Evolutionary conservation across 306 rosid genomes (phyloP).

Genomic region (Ochetophila trinervis): DNA sequence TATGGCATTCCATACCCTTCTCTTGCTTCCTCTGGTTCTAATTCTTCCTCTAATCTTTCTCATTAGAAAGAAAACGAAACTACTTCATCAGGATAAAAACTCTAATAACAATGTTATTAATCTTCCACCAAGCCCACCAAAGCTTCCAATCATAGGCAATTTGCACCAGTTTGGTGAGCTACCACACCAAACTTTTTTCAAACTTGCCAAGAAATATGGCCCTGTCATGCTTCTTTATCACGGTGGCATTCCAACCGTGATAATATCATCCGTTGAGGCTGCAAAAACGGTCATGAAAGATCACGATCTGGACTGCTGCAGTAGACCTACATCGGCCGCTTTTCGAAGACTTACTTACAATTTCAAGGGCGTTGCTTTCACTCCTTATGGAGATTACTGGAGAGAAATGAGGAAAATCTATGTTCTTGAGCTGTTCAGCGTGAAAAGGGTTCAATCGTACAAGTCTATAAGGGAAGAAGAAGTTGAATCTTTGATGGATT

Average conservation of each 20-base stretch:
- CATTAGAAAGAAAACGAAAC: background rate
- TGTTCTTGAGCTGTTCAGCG: conserved; percentile 35
- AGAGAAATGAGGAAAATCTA: conserved; percentile 41
- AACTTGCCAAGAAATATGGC: conserved; percentile 41
- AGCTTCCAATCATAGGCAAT: conserved; percentile 53
- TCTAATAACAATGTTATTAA: background rate
- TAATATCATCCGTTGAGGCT: conserved; percentile 19
- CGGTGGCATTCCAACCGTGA: conserved; percentile 18
- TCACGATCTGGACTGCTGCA: conserved; percentile 38
- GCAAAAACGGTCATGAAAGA: conserved; percentile 16
- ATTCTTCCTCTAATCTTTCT: background rate
- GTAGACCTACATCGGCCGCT: conserved; percentile 31
- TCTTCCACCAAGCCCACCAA: conserved; percentile 44
- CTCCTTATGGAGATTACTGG: conserved; percentile 47
- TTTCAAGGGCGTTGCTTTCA: conserved; percentile 34
- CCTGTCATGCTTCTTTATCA: conserved; percentile 47
- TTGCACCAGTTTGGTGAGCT: conserved; percentile 39
- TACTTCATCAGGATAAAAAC: background rate
- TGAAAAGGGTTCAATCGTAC: conserved; percentile 27
- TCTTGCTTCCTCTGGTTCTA: background rate
- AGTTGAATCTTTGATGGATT: conserved; percentile 11
- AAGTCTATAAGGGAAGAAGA: conserved; percentile 22
- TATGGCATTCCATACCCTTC: background rate
- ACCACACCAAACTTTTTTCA: conserved; percentile 22
- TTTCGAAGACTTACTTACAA: conserved; percentile 36